Conservation (phyloP, 345 rosid genomes). For the Passiflora organensis region DNA sequence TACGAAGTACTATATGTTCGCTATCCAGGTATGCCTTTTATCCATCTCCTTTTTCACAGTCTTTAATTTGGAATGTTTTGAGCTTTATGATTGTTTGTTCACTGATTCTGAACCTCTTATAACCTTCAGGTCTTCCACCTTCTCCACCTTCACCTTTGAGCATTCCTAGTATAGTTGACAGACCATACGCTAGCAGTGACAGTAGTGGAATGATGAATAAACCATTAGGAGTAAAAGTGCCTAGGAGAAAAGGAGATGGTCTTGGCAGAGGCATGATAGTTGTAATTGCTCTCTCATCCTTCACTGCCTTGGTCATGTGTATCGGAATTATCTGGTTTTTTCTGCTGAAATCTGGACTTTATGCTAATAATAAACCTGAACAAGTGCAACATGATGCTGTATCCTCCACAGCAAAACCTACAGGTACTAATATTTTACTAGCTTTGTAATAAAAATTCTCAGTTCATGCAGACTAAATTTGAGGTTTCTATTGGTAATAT, state of each 20-base stretch:
- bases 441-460: no score
- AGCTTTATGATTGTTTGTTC: neutral
- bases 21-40: slow-evolving; percentile 52
- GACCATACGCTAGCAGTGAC: slow-evolving; percentile 32
- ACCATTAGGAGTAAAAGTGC: slow-evolving; percentile 60
- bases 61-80: neutral
- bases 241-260: slow-evolving; percentile 29
- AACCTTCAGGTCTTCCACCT: slow-evolving; percentile 50
- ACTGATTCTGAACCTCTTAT: slow-evolving; percentile 4
- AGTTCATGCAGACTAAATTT: neutral
- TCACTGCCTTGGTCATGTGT: slow-evolving; percentile 37
- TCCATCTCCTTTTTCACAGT: neutral
- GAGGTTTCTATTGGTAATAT: neutral
- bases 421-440: slow-evolving; percentile 31
- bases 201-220: slow-evolving; percentile 33
- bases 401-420: slow-evolving; percentile 27
- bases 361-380: slow-evolving; percentile 18
- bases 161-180: slow-evolving; percentile 25
- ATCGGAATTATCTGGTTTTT: slow-evolving; percentile 35
- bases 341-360: slow-evolving; percentile 25
- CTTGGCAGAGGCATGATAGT: slow-evolving; percentile 36
- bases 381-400: slow-evolving; percentile 12
- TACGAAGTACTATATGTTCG: slow-evolving; percentile 51
- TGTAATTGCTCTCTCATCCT: slow-evolving; percentile 43
- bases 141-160: slow-evolving; percentile 52